Evolutionary conservation across 2,329 filamentous ascomycete genomes (phyloP), one percentile per base, ranked within the genome.

Genomic region (Didymella lethalis): DNA sequence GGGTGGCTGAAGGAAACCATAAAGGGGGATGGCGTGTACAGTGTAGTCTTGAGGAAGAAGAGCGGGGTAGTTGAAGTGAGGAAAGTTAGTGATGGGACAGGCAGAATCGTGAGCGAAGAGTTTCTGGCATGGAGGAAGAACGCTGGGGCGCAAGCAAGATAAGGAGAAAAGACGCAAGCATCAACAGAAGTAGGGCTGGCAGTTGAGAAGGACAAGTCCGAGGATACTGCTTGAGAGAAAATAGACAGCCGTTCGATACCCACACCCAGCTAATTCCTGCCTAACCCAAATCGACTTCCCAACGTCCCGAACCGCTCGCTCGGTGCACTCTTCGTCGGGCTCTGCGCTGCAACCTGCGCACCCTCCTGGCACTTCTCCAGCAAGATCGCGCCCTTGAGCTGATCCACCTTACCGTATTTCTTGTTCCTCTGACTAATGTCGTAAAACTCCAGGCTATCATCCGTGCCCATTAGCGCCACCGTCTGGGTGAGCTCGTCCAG

Each of bases 381-480:
- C 62, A 99, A 76, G 40, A 92, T 83, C 0, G 93, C 92, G 0
- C 94, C 95, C 74, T 96, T 96, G 75, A 96, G 83, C 51, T 92
- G 90, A 78, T 98, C 92, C 32, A 99, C 96, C 53, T 92, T 89
- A 16, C 93, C 91, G 74, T 97, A 99, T 75, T 97, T 96, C 80
- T 91, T 93, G 79, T 97, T 97, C 51, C 93, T 84, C 14, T 90
- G 91, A 5, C 90, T 90, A 48, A 95, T 90, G 73, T 99, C 95
- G 75, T 95, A 99, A 77, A 97, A 99, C 76, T 98, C 94, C 65
- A 98, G 93, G n/a, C 92, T 87, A 69, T 96, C 96, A 40, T 96
- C 92, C 1, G 85, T 80, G 72, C 91, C 88, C 85, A 99, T 90
- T 26, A 99, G 83, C 59, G 90, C 88, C 46, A 97, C 90, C 1